Evolutionary conservation across 768 basidiomycete species (phyloP).

Genomic region (Rhizopogon roseolus): DNA sequence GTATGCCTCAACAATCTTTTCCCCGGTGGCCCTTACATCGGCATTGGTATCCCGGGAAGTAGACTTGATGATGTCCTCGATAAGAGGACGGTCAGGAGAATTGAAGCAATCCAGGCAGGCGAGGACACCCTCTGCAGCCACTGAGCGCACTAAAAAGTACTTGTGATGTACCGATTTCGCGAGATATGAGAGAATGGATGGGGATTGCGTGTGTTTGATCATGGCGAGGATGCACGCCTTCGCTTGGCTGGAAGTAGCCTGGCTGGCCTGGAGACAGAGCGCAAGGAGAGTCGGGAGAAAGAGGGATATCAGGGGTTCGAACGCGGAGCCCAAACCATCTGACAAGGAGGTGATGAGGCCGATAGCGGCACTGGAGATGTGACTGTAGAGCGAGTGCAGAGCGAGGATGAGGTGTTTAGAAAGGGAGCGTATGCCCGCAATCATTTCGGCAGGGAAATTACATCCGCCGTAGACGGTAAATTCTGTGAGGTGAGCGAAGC

Average conservation of each 20-base stretch:
- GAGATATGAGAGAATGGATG: conserved; percentile 58
- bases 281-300: conserved; percentile 65
- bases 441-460: conserved; percentile 47
- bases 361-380: conserved; percentile 63
- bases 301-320: conserved; percentile 62
- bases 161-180: conserved; percentile 60
- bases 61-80: conserved; percentile 65
- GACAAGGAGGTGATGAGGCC: conserved; percentile 55
- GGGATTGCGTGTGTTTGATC: conserved; percentile 63
- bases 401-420: conserved; percentile 52
- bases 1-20: conserved; percentile 74
- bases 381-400: conserved; percentile 56
- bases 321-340: conserved; percentile 49
- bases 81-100: conserved; percentile 67
- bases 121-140: conserved; percentile 59
- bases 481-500: conserved; percentile 39
- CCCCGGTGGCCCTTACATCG: conserved; percentile 66
- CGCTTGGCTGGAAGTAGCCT: conserved; percentile 67
- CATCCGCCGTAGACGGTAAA: conserved; percentile 51
- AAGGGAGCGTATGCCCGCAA: conserved; percentile 44
- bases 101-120: conserved; percentile 70
- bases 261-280: conserved; percentile 74
- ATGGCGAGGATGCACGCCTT: conserved; percentile 53
- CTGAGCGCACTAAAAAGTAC: conserved; percentile 54
- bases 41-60: conserved; percentile 71